Conservation (phyloP, 306 rosid genomes). For the Fragaria ananassa region DNA sequence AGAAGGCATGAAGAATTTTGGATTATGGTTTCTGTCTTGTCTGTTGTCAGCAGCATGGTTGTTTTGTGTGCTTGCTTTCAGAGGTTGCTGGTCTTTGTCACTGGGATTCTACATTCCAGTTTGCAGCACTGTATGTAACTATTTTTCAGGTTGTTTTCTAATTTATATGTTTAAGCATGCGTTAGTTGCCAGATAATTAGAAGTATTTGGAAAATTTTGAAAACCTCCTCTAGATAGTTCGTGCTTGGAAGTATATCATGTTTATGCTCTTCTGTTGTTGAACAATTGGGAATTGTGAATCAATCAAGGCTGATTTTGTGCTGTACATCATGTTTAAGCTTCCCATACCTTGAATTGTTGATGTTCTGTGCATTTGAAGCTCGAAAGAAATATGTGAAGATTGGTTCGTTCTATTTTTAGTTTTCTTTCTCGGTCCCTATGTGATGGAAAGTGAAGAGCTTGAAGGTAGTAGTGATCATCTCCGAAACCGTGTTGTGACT, state of each 20-base stretch:
- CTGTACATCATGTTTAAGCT: slow-evolving; percentile 17
- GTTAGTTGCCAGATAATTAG: slow-evolving; percentile 42
- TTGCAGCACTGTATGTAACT: slow-evolving; percentile 70
- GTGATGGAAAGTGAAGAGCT: background rate
- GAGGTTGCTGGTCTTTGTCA: slow-evolving; percentile 56
- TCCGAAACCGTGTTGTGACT: background rate
- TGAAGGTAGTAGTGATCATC: background rate
- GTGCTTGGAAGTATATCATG: slow-evolving; percentile 31
- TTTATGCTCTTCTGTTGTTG: slow-evolving; percentile 45
- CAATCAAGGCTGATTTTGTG: slow-evolving; percentile 46
- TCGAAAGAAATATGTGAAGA: background rate
- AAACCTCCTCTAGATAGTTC: slow-evolving; percentile 33
- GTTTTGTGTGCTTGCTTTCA: slow-evolving; percentile 44
- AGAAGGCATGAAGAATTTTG: slow-evolving; percentile 53
- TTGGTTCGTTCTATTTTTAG: background rate
- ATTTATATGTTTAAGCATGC: slow-evolving; percentile 44
- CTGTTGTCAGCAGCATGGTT: slow-evolving; percentile 59
- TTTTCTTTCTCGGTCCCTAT: background rate
- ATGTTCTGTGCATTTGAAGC: background rate
- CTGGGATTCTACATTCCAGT: slow-evolving; percentile 39
- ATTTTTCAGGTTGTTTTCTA: slow-evolving; percentile 41
- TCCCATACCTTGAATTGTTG: background rate
- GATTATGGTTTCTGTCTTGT: slow-evolving; percentile 59
- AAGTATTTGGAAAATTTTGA: slow-evolving; percentile 55
- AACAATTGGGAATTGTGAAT: slow-evolving; percentile 43